Percentiles rank a stretch among this genome's conserved stretches.
These are phyloP conservation scores for Trifolium repens DNA, from an alignment of 306 rosid genomes.

Conservation along the genomic window DNA sequence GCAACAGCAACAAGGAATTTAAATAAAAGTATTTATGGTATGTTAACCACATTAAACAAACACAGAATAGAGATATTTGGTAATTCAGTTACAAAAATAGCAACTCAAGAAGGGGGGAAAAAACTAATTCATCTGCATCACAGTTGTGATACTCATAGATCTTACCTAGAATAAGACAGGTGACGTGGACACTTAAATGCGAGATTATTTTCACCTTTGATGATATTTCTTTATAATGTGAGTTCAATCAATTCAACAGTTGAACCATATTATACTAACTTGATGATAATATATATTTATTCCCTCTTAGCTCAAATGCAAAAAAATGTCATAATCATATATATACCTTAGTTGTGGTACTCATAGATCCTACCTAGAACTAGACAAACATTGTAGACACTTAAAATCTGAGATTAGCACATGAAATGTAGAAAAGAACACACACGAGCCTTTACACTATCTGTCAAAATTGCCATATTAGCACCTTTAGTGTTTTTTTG, in stretches of 20 bases:
- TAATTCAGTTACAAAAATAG: conserved; percentile 14
- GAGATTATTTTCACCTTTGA: too few relatives aligned
- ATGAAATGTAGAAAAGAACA: not conserved
- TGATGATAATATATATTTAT: too few relatives aligned
- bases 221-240: too few relatives aligned
- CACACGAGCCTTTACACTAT: not conserved
- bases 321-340: not conserved
- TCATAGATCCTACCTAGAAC: conserved; percentile 13
- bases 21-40: not conserved
- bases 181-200: not conserved
- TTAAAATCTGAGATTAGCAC: conserved; percentile 18
- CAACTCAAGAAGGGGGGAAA: not conserved
- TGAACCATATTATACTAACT: too few relatives aligned
- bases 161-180: not conserved
- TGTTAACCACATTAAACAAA: conserved; percentile 1
- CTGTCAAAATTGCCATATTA: not conserved
- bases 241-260: too few relatives aligned
- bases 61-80: not conserved
- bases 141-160: conserved; percentile 1
- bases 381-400: not conserved
- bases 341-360: not conserved
- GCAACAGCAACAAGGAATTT: conserved; percentile 1
- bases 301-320: too few relatives aligned
- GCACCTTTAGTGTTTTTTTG: not conserved
- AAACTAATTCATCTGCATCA: not conserved